Evolutionary conservation across 495 filamentous ascomycete genomes (phyloP).

Genomic region (Aspergillus indologenus): DNA sequence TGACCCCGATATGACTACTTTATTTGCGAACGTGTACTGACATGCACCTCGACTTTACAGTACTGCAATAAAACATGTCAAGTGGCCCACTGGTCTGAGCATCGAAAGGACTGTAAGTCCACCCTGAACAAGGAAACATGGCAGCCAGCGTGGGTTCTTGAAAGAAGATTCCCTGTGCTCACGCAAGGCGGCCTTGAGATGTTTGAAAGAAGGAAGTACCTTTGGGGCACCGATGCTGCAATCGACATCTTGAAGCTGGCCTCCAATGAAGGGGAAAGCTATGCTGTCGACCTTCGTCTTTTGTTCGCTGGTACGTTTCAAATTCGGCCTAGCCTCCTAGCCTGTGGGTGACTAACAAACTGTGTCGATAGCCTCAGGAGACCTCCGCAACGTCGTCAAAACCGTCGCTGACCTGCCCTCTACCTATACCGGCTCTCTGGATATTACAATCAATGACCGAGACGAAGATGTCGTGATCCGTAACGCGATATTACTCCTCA

Average conservation of each 20-base stretch:
- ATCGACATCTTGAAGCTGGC: slow-evolving; percentile 40
- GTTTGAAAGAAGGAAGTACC: slow-evolving; percentile 10
- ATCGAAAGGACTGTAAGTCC: slow-evolving; percentile 15
- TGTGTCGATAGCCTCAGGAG: slow-evolving; percentile 40
- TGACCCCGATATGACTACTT: not conserved
- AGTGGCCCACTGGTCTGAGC: slow-evolving; percentile 15
- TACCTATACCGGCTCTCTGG: slow-evolving; percentile 19
- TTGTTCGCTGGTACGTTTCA: slow-evolving; percentile 39
- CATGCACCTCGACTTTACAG: not conserved
- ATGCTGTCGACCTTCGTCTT: slow-evolving; percentile 27
- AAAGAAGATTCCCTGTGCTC: slow-evolving; percentile 13
- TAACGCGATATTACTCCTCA: slow-evolving; percentile 45
- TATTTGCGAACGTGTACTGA: not conserved
- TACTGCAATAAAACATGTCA: slow-evolving; percentile 8
- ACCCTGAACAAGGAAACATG: slow-evolving; percentile 13
- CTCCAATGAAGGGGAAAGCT: slow-evolving; percentile 40
- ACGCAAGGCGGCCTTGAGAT: not conserved
- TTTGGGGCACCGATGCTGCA: slow-evolving; percentile 43
- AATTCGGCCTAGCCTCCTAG: not conserved
- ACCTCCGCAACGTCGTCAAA: slow-evolving; percentile 43
- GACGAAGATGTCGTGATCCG: slow-evolving; percentile 41
- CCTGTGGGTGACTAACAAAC: not conserved
- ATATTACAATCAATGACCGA: slow-evolving; percentile 41
- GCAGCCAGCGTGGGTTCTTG: slow-evolving; percentile 17
- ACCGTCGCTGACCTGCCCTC: slow-evolving; percentile 35